Base-by-base conservation (phyloP, 1,284 basidiomycete genomes). In the Tausonia pullulans region DNA sequence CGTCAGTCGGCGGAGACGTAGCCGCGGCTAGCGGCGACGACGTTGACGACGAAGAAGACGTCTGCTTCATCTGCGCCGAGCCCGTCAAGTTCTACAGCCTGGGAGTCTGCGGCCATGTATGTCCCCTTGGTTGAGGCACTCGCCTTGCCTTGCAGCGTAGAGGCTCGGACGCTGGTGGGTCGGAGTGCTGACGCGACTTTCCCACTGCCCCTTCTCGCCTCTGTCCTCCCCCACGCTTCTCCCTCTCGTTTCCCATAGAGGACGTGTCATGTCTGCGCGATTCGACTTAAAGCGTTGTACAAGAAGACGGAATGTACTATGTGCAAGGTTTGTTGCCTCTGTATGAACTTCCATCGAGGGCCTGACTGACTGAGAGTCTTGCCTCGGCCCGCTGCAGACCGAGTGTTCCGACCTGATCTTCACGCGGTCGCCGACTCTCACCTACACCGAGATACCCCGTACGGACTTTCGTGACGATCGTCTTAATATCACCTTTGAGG, bases 51-150 rank as follows among this genome's bases (percentile, higher is more conserved):
- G 80, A 81, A 72, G 73, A 77, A 57, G 70, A 80, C 13, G 74
- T 87, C 4, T 98, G 96, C 78, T 95, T 87, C 81, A 98, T 98
- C 75, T 98, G 95, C 72, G 93, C 95, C 1, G 93, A 98, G 73
- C 87, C 88, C 2, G 85, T 97, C 74, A 90, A 88, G 72, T 94
- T 90, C 74, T 94, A 87, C 76, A 85, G 90, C 9, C 78, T 97
- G 14, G 87, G 91, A 7, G 84, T 87, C 60, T 98, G 95, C 78
- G 91, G 92, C 73, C 95, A 98, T 74, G 70, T 68, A 75, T 74
- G 11, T 77, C 75, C 71, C 14, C 50, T 9, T 46, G 16, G 27
- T 27, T 27, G 27, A 27, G 27, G 27, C 27, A 27, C 2, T 27
- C 27, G 27, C 27, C 27, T 27, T 27, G 27, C 27, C 27, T 27